Evolutionary conservation across 2,329 filamentous ascomycete species (phyloP).

Genomic region (Diplocarpon mali): DNA sequence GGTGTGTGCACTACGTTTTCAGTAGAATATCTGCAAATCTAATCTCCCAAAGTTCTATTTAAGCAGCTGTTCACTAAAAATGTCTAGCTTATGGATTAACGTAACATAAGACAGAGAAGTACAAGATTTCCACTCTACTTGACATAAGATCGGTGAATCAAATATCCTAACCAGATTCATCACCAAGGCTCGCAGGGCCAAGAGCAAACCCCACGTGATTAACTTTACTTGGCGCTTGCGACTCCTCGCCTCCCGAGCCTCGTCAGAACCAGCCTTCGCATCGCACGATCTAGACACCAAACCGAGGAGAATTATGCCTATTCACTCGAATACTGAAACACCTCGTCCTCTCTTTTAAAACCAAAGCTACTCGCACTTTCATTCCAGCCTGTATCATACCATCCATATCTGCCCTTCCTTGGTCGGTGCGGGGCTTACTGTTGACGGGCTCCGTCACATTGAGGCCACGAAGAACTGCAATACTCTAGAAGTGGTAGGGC

Average conservation of each 20-base stretch:
- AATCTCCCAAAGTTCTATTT: too few relatives aligned
- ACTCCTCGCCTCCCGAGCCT: background rate
- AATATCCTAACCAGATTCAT: too few relatives aligned
- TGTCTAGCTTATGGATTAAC: too few relatives aligned
- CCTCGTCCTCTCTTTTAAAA: background rate
- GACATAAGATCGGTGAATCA: too few relatives aligned
- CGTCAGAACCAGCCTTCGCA: slow-evolving; percentile 8
- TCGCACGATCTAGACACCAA: slow-evolving; percentile 8
- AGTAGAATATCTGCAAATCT: too few relatives aligned
- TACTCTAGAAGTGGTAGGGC: slow-evolving; percentile 3
- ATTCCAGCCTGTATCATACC: background rate
- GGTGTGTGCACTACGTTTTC: too few relatives aligned
- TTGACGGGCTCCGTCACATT: slow-evolving; percentile 4
- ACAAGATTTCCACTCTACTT: too few relatives aligned
- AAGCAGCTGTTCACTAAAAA: too few relatives aligned
- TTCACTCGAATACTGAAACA: slow-evolving; percentile 14
- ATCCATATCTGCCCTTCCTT: background rate
- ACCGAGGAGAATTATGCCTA: slow-evolving; percentile 11
- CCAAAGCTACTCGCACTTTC: background rate
- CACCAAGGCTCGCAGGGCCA: too few relatives aligned
- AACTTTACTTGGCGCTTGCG: background rate
- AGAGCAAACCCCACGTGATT: too few relatives aligned
- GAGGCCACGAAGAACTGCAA: slow-evolving; percentile 7
- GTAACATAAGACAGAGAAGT: too few relatives aligned
- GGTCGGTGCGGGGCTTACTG: slow-evolving; percentile 11